These are phyloP conservation scores for Colletotrichum scovillei DNA, from an alignment of 2,329 filamentous ascomycete species.

Conservation along the genomic window DNA sequence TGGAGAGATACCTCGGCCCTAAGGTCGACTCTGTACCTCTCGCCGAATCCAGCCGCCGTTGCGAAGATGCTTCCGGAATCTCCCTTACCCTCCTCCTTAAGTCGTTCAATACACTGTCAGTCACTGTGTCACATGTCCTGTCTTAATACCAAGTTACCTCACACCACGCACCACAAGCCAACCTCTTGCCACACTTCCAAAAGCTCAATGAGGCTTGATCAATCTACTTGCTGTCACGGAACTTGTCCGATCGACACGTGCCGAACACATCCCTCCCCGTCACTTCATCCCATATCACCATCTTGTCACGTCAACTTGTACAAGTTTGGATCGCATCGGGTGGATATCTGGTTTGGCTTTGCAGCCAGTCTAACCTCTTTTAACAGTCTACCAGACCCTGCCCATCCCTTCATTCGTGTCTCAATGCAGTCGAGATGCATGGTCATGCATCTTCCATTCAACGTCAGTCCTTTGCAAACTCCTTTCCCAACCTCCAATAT, in stretches of 20 bases:
- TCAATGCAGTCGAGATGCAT: neutral
- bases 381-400: slow-evolving; percentile 18
- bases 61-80: slow-evolving; percentile 10
- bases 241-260: slow-evolving; percentile 27
- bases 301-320: slow-evolving; percentile 2
- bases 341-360: slow-evolving; percentile 32
- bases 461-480: slow-evolving; percentile 15
- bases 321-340: slow-evolving; percentile 20
- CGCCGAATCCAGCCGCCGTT: slow-evolving; percentile 12
- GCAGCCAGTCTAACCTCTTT: slow-evolving; percentile 35
- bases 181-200: neutral
- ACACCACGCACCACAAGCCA: neutral
- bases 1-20: slow-evolving; percentile 25
- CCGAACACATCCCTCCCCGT: neutral
- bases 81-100: slow-evolving; percentile 1
- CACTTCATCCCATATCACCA: neutral
- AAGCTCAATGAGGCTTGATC: neutral
- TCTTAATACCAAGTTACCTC: neutral
- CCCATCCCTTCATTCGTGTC: neutral
- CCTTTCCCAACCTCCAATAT: slow-evolving; percentile 5
- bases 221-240: slow-evolving; percentile 10
- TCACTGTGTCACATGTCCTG: slow-evolving; percentile 17
- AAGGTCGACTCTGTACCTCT: neutral
- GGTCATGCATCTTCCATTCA: slow-evolving; percentile 1
- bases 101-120: slow-evolving; percentile 7